Conservation (phyloP, 1,284 basidiomycete genomes). For the Rhodotorula sp. region DNA sequence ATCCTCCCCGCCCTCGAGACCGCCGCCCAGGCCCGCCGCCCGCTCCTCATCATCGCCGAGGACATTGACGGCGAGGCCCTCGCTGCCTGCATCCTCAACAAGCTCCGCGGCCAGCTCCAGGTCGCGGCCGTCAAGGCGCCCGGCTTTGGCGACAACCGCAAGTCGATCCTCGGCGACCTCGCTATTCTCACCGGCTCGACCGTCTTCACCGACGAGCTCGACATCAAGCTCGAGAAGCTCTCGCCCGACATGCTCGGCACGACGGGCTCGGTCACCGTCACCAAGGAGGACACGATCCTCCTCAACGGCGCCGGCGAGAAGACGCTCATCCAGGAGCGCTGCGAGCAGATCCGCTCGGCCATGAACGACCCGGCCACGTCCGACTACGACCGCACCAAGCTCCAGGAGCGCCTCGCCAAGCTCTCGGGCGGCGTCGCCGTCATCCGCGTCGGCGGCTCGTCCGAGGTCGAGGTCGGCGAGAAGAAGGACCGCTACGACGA, state of each 20-base stretch:
- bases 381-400: constrained; percentile 92
- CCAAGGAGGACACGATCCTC: constrained; percentile 97
- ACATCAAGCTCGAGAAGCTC: constrained; percentile 93
- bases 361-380: constrained; percentile 80
- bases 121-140: constrained; percentile 95
- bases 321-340: constrained; percentile 79
- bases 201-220: constrained; percentile 97
- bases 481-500: constrained; percentile 99
- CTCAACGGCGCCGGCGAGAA: constrained; percentile 91
- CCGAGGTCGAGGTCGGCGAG: constrained; percentile 96
- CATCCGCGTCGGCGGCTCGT: constrained; percentile 93
- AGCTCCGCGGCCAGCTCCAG: constrained; percentile 92
- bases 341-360: constrained; percentile 89
- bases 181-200: constrained; percentile 96
- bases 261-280: constrained; percentile 88
- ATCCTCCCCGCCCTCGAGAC: constrained; percentile 92
- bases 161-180: constrained; percentile 93
- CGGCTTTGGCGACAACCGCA: constrained; percentile 97
- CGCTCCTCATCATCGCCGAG: constrained; percentile 93
- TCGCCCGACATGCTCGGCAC: constrained; percentile 88
- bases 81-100: constrained; percentile 97
- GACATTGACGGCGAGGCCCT: constrained; percentile 97
- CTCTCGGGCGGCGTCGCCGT: constrained; percentile 94
- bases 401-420: constrained; percentile 97
- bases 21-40: constrained; percentile 86